Evolutionary conservation across 108 stramenopile species (phyloP).

Genomic region (Epipyxis sp.): DNA sequence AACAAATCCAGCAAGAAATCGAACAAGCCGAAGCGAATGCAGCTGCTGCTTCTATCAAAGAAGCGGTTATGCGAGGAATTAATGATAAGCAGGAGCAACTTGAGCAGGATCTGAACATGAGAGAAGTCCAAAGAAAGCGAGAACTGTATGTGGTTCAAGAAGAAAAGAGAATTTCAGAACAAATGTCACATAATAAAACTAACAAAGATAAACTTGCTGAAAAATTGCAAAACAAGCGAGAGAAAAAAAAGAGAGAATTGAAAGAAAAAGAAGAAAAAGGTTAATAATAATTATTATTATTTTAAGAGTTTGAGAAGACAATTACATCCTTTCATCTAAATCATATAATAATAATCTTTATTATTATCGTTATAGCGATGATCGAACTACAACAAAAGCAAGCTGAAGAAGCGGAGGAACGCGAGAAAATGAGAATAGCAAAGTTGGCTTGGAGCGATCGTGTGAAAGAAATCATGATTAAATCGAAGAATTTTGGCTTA

Average conservation of each 20-base stretch:
- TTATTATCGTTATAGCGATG: too few relatives aligned
- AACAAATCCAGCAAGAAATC: not conserved
- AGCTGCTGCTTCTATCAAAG: slow-evolving; percentile 3
- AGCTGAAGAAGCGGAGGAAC: not conserved
- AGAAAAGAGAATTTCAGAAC: not conserved
- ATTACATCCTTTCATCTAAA: too few relatives aligned
- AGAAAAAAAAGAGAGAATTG: slow-evolving; percentile 1
- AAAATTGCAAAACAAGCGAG: not conserved
- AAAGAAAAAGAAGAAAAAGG: slow-evolving; percentile 12
- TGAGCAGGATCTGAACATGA: not conserved
- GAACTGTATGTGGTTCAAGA: not conserved
- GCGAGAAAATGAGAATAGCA: not conserved
- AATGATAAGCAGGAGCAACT: not conserved
- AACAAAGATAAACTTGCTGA: not conserved
- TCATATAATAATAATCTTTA: too few relatives aligned
- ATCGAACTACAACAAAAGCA: not conserved
- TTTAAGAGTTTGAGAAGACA: too few relatives aligned
- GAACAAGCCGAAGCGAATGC: slow-evolving; percentile 14
- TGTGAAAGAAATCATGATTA: not conserved
- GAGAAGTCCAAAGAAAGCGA: slow-evolving; percentile 1
- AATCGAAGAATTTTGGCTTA: not conserved
- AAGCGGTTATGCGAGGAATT: slow-evolving; percentile 8
- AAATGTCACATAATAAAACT: not conserved
- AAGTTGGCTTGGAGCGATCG: slow-evolving; percentile 12
- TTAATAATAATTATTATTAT: too few relatives aligned